phyloP scores from a whole-genome alignment of 768 basidiomycete species.

The Sarcomyxa edulis region DNA sequence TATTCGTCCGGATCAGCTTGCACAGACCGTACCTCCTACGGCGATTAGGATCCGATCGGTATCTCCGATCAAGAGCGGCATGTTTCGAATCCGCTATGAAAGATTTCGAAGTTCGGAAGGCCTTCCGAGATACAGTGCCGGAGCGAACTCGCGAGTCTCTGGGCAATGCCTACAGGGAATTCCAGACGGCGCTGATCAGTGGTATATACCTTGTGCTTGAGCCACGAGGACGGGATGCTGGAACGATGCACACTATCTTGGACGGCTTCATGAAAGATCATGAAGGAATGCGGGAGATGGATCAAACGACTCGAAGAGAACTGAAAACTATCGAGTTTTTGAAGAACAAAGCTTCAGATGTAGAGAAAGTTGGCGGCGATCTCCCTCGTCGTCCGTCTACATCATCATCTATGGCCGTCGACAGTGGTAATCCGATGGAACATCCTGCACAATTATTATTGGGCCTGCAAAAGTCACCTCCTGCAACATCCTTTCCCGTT shows the following conservation, averaged over 20 bases:
- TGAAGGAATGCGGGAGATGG: constrained; percentile 60
- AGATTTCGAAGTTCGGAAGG: constrained; percentile 76
- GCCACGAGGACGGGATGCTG: constrained; percentile 64
- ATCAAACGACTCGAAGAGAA: constrained; percentile 79
- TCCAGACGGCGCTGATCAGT: constrained; percentile 86
- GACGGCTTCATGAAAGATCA: constrained; percentile 75
- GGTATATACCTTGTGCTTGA: constrained; percentile 83
- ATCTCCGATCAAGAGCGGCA: constrained; percentile 72
- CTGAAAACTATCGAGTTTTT: constrained; percentile 83
- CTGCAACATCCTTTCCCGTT: constrained; percentile 25
- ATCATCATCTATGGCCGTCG: constrained; percentile 18
- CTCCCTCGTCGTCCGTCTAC: constrained; percentile 15
- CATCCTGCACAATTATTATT: constrained; percentile 49
- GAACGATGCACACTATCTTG: constrained; percentile 72
- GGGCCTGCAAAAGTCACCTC: constrained; percentile 38
- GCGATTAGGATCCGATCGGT: constrained; percentile 73
- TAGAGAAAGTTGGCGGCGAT: constrained; percentile 22
- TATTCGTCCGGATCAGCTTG: constrained; percentile 79
- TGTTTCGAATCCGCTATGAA: constrained; percentile 90
- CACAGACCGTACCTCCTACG: constrained; percentile 88
- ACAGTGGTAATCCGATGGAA: constrained; percentile 23
- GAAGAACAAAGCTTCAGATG: constrained; percentile 60
- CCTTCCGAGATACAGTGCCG: constrained; percentile 56
- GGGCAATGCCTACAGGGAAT: constrained; percentile 81
- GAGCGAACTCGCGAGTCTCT: constrained; percentile 65